Evolutionary conservation across 257 asterid species (phyloP).

Genomic region (Ehretia macrophylla): DNA sequence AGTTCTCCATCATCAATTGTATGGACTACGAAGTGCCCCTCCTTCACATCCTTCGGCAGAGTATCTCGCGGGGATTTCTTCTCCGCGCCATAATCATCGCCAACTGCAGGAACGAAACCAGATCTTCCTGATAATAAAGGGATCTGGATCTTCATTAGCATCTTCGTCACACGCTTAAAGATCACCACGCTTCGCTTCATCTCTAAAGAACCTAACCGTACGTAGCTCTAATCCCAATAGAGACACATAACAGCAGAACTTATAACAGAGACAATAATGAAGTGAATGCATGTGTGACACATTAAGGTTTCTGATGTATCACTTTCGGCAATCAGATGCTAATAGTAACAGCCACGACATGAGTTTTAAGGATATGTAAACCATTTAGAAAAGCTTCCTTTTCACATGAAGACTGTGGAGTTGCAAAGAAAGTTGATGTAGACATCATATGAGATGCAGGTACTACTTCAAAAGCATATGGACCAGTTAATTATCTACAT

Average conservation of each 20-base stretch:
- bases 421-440: background rate
- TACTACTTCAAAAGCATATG: background rate
- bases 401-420: background rate
- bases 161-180: constrained; percentile 20
- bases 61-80: background rate
- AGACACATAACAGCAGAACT: too few relatives aligned
- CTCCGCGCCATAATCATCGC: constrained; percentile 21
- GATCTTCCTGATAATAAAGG: background rate
- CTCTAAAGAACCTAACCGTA: constrained; percentile 7
- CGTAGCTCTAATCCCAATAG: too few relatives aligned
- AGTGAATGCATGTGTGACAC: constrained; percentile 24
- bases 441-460: background rate
- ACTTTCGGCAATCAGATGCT: constrained; percentile 19
- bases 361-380: background rate
- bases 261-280: too few relatives aligned
- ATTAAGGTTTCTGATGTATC: constrained; percentile 18
- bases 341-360: too few relatives aligned
- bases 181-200: constrained; percentile 20
- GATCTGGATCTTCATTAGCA: constrained; percentile 16
- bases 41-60: constrained; percentile 42
- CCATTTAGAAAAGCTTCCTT: background rate
- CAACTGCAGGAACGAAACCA: background rate
- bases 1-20: constrained; percentile 35
- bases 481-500: background rate
- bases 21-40: constrained; percentile 51